Percentiles rank a stretch among this genome's conserved stretches.
These are phyloP conservation scores for Suhomyces chickasaworum DNA, from an alignment of 1,139 yeast species.

Conservation along the genomic window DNA sequence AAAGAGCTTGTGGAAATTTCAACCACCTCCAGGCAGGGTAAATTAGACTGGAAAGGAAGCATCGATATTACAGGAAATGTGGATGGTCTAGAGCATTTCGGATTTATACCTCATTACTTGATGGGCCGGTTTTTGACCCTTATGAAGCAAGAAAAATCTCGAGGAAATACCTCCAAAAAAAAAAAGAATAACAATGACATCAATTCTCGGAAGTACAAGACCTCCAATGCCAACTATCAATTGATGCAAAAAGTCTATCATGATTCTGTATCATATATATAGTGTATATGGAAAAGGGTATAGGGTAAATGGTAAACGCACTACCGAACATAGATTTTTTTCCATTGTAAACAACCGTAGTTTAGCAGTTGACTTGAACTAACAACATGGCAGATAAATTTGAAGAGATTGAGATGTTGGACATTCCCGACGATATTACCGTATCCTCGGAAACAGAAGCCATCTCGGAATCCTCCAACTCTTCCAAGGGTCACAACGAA, in stretches of 20 bases:
- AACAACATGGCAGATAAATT: slow-evolving; percentile 18
- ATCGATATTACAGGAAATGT: slow-evolving; percentile 6
- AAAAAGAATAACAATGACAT: neutral
- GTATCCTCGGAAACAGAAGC: slow-evolving; percentile 37
- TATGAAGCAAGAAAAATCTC: no score
- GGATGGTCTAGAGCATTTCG: slow-evolving; percentile 8
- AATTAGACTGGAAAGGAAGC: slow-evolving; percentile 10
- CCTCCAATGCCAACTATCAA: neutral
- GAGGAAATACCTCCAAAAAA: no score
- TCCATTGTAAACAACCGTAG: slow-evolving; percentile 7
- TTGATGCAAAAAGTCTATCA: slow-evolving; percentile 10
- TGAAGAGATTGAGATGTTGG: slow-evolving; percentile 51
- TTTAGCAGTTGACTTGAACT: neutral
- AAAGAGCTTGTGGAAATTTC: slow-evolving; percentile 5
- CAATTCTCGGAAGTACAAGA: slow-evolving; percentile 4
- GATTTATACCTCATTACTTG: slow-evolving; percentile 6
- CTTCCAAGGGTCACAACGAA: slow-evolving; percentile 3
- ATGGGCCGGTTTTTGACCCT: slow-evolving; percentile 7
- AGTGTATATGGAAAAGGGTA: no score
- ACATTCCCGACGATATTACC: slow-evolving; percentile 37
- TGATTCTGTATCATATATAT: neutral
- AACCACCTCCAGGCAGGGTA: neutral
- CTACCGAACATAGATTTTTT: slow-evolving; percentile 6
- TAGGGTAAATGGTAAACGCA: slow-evolving; percentile 5
- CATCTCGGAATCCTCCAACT: slow-evolving; percentile 25